phyloP scores from a whole-genome alignment of 805 yeast species.

The Cyberlindnera lachancei region DNA sequence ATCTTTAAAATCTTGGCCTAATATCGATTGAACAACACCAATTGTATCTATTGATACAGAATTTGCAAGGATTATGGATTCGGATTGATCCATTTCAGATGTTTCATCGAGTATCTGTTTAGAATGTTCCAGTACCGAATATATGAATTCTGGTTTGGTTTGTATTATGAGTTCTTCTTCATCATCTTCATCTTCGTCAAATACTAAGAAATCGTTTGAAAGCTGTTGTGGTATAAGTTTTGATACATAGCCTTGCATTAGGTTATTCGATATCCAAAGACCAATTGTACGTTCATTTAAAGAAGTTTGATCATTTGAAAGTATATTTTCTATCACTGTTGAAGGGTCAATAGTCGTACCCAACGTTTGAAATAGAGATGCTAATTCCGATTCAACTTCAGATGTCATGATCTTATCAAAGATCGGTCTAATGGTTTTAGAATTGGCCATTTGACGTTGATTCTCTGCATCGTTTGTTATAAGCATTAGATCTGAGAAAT shows the following conservation, averaged over 20 bases:
- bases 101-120: constrained; percentile 34
- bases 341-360: constrained; percentile 16
- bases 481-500: constrained; percentile 14
- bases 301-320: constrained; percentile 13
- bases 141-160: constrained; percentile 24
- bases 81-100: constrained; percentile 15
- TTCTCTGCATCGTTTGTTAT: constrained; percentile 12
- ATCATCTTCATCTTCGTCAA: constrained; percentile 22
- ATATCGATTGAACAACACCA: constrained; percentile 22
- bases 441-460: neutral
- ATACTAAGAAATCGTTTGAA: constrained; percentile 22
- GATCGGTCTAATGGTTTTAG: constrained; percentile 13
- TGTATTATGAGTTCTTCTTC: constrained; percentile 8
- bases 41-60: constrained; percentile 41
- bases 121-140: constrained; percentile 30
- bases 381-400: constrained; percentile 15
- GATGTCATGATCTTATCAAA: constrained; percentile 19
- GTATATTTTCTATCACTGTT: constrained; percentile 14
- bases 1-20: constrained; percentile 25
- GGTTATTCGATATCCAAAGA: constrained; percentile 33
- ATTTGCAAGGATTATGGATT: constrained; percentile 10
- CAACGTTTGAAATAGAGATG: constrained; percentile 13
- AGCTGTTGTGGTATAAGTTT: constrained; percentile 7
- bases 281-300: constrained; percentile 20
- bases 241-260: constrained; percentile 21